Conservation (phyloP, 2,329 filamentous ascomycete species). For the Aspergillus sp. region DNA sequence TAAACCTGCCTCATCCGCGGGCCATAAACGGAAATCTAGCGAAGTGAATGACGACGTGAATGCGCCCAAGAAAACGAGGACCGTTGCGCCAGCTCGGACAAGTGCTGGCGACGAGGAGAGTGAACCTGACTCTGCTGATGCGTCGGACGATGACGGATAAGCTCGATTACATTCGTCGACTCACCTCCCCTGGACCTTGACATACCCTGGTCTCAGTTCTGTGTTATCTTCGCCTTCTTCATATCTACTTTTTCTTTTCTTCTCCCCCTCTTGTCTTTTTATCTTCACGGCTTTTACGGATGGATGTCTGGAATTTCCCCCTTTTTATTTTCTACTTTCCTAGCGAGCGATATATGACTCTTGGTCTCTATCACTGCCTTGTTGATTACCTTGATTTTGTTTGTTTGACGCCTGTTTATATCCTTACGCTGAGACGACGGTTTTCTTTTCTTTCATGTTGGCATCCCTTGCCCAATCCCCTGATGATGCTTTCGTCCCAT, state of each 20-base stretch:
- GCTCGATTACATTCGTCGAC: slow-evolving; percentile 4
- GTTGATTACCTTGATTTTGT: slow-evolving; percentile 6
- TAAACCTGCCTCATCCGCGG: slow-evolving; percentile 27
- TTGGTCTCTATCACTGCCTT: slow-evolving; percentile 12
- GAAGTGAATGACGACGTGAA: slow-evolving; percentile 37
- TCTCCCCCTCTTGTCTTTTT: background rate
- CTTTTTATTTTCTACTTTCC: slow-evolving; percentile 7
- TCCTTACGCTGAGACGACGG: slow-evolving; percentile 20
- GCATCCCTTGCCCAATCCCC: slow-evolving; percentile 7
- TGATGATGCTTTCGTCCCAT: slow-evolving; percentile 13
- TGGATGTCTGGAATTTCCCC: slow-evolving; percentile 19
- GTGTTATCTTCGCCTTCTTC: slow-evolving; percentile 4
- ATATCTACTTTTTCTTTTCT: slow-evolving; percentile 11
- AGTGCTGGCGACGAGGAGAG: slow-evolving; percentile 47
- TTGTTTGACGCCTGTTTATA: slow-evolving; percentile 24
- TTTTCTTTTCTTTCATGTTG: slow-evolving; percentile 12
- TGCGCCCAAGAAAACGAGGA: slow-evolving; percentile 47
- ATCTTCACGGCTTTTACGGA: slow-evolving; percentile 22
- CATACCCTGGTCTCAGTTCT: slow-evolving; percentile 4
- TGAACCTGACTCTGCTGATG: slow-evolving; percentile 42
- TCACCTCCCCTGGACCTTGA: background rate
- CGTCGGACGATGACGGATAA: slow-evolving; percentile 46
- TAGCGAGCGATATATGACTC: slow-evolving; percentile 32
- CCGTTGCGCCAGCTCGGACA: slow-evolving; percentile 27
- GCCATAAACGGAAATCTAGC: slow-evolving; percentile 48